Conservation (phyloP, 169 alveolate genomes). For the Plasmodium chabaudi region DNA sequence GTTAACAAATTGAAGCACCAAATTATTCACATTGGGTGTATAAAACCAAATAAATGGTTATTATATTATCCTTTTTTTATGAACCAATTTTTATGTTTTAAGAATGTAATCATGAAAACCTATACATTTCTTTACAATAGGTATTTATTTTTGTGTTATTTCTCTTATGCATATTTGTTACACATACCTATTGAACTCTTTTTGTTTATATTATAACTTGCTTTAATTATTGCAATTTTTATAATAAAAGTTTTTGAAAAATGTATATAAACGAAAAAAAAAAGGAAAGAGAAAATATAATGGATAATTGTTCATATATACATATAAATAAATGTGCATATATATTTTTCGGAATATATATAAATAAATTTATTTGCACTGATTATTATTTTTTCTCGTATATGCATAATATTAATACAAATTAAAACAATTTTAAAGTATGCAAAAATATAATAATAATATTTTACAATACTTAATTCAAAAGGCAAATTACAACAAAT, state of each 20-base stretch:
- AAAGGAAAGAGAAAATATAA: conserved; percentile 17
- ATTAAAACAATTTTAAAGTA: conserved; percentile 46
- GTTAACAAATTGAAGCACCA: too few species aligned
- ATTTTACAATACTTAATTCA: conserved; percentile 50
- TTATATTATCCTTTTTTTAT: too few species aligned
- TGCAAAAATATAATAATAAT: conserved; percentile 9
- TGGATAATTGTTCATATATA: not conserved
- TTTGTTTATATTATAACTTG: not conserved
- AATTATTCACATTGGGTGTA: too few species aligned
- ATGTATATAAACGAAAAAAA: conserved; percentile 36
- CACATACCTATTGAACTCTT: not conserved
- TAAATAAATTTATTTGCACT: not conserved
- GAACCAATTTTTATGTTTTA: not conserved
- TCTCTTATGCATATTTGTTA: not conserved
- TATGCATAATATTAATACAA: conserved; percentile 20
- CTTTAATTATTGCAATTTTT: conserved; percentile 9
- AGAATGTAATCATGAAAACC: not conserved
- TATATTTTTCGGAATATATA: not conserved
- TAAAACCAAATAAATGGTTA: too few species aligned
- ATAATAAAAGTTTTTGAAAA: conserved; percentile 23
- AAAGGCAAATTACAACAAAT: conserved; percentile 42
- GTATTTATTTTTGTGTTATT: not conserved
- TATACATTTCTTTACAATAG: not conserved
- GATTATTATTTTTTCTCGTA: not conserved
- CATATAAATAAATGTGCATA: conserved; percentile 8